A percentile compares a stretch with the other conserved stretches of the same genome.
Evolutionary conservation across 1,139 yeast species (phyloP).

Genomic region (Kodamaea sp.): DNA sequence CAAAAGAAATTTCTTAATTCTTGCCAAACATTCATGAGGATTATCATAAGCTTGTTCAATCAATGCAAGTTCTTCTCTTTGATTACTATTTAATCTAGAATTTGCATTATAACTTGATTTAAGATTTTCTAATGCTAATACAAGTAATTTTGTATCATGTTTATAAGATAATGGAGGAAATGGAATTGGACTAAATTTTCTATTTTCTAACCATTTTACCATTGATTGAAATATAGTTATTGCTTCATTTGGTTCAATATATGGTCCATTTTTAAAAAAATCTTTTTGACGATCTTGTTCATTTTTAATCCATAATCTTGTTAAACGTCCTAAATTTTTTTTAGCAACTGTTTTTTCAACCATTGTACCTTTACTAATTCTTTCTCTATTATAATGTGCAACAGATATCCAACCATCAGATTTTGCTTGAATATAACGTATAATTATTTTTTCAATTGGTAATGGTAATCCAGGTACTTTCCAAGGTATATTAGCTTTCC

Average conservation of each 20-base stretch:
- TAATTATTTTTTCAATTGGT: slow-evolving; percentile 82
- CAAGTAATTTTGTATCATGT: slow-evolving; percentile 87
- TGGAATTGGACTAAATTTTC: slow-evolving; percentile 84
- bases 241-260: slow-evolving; percentile 81
- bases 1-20: slow-evolving; percentile 76
- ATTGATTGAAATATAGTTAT: slow-evolving; percentile 79
- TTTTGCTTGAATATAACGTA: slow-evolving; percentile 86
- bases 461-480: slow-evolving; percentile 94
- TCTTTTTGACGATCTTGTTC: slow-evolving; percentile 87
- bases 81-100: slow-evolving; percentile 77
- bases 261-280: slow-evolving; percentile 86
- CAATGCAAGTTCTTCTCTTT: slow-evolving; percentile 87
- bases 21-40: slow-evolving; percentile 87
- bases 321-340: slow-evolving; percentile 86
- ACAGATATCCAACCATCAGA: slow-evolving; percentile 97
- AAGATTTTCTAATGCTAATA: slow-evolving; percentile 82
- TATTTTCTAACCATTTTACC: slow-evolving; percentile 89
- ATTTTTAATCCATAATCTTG: slow-evolving; percentile 86
- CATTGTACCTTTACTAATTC: slow-evolving; percentile 81
- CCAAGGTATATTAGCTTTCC: slow-evolving; percentile 99
- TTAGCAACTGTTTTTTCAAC: slow-evolving; percentile 93
- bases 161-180: slow-evolving; percentile 92
- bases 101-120: slow-evolving; percentile 83
- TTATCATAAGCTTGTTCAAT: slow-evolving; percentile 96
- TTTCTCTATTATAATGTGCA: slow-evolving; percentile 87